Conservation (phyloP, 2,329 filamentous ascomycete species). For the Penicillium digitatum region DNA sequence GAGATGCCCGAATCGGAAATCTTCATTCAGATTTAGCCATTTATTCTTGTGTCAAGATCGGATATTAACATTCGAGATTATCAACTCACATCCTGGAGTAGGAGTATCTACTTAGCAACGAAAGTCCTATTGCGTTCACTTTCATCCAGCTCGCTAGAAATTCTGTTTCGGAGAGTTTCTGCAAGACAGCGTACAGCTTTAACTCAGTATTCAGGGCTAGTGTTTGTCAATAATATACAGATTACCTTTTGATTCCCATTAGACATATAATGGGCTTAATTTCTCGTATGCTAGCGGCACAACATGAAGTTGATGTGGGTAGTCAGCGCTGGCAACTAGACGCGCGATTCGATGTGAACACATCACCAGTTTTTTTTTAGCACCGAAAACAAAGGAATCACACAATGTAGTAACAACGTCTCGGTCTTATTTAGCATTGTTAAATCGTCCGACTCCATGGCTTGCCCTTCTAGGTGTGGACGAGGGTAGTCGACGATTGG, state of each 20-base stretch:
- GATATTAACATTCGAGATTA: not conserved
- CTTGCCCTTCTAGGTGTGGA: not conserved
- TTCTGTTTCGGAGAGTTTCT: conserved; percentile 22
- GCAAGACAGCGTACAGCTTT: conserved; percentile 29
- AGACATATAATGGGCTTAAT: conserved; percentile 27
- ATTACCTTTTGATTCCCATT: conserved; percentile 20
- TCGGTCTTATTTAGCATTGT: conserved; percentile 4
- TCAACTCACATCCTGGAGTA: conserved; percentile 30
- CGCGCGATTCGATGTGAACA: conserved; percentile 32
- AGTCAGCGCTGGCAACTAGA: conserved; percentile 18
- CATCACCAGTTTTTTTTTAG: conserved; percentile 10
- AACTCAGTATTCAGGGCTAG: conserved; percentile 28
- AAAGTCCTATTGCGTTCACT: conserved; percentile 30
- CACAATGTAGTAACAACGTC: not conserved
- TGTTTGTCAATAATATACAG: conserved; percentile 22
- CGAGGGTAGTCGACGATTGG: too few species aligned
- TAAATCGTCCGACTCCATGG: conserved; percentile 1
- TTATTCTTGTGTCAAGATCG: not conserved
- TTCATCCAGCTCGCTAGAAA: conserved; percentile 22
- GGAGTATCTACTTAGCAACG: conserved; percentile 30
- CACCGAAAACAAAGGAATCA: not conserved
- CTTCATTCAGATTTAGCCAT: conserved; percentile 12
- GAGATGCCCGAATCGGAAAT: conserved; percentile 33
- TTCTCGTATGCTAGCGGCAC: conserved; percentile 29
- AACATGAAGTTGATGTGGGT: conserved; percentile 30